Evolutionary conservation across 768 basidiomycete species (phyloP).

Genomic region (Phlegmacium glaucopus): DNA sequence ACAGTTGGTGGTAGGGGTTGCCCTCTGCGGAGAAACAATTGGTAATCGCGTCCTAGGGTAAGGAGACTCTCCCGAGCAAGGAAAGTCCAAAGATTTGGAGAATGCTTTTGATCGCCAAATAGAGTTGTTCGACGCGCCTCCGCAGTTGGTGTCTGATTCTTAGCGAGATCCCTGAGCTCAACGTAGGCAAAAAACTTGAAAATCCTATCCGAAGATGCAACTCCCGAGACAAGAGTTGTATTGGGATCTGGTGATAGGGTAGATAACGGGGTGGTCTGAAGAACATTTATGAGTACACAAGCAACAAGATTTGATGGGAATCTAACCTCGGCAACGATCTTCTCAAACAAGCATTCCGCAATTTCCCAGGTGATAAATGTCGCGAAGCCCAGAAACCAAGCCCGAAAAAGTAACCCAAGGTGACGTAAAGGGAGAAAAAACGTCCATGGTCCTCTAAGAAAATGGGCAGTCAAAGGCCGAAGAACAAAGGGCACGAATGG

Average conservation of each 20-base stretch:
- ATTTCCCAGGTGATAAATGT: slow-evolving; percentile 64
- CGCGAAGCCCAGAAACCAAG: slow-evolving; percentile 47
- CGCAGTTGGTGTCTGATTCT: slow-evolving; percentile 37
- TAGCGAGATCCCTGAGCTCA: slow-evolving; percentile 53
- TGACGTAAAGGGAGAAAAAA: slow-evolving; percentile 47
- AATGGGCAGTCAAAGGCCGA: slow-evolving; percentile 64
- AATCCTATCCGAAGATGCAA: slow-evolving; percentile 46
- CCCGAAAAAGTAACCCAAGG: slow-evolving; percentile 39
- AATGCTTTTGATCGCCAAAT: slow-evolving; percentile 68
- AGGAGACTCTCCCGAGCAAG: slow-evolving; percentile 58
- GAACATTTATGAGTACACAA: background rate
- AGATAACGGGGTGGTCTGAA: slow-evolving; percentile 47
- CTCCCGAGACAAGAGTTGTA: slow-evolving; percentile 59
- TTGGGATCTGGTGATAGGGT: slow-evolving; percentile 47
- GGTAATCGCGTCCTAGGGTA: slow-evolving; percentile 66
- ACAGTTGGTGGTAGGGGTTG: slow-evolving; percentile 27
- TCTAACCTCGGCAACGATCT: slow-evolving; percentile 53
- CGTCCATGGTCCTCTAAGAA: slow-evolving; percentile 55
- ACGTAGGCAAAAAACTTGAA: slow-evolving; percentile 66
- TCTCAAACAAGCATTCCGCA: slow-evolving; percentile 57
- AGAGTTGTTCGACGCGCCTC: slow-evolving; percentile 47
- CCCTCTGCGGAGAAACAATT: slow-evolving; percentile 59
- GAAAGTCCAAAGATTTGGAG: slow-evolving; percentile 59
- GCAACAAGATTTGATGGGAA: background rate
- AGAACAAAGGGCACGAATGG: slow-evolving; percentile 50